Percentiles rank a stretch among this genome's conserved stretches.
These are phyloP conservation scores for Dichotomopilus funicola DNA, from an alignment of 2,329 filamentous ascomycete genomes.

Conservation along the genomic window DNA sequence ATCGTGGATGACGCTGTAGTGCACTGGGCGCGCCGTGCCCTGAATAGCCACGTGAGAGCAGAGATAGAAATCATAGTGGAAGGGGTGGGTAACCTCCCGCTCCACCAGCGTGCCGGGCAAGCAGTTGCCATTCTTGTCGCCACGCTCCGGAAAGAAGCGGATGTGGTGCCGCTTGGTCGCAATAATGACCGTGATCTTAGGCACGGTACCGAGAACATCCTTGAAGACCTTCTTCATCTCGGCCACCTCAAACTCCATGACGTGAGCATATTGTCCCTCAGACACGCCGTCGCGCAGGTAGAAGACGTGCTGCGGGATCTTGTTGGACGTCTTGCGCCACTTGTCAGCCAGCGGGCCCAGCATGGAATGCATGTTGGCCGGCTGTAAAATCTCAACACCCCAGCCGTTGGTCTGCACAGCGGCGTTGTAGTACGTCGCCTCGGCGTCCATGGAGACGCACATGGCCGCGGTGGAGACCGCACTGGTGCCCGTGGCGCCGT, in stretches of 20 bases:
- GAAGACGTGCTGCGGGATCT: slow-evolving; percentile 67
- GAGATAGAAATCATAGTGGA: slow-evolving; percentile 79
- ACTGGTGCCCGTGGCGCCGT: slow-evolving; percentile 61
- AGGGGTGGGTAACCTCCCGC: slow-evolving; percentile 80
- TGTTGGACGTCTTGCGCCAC: slow-evolving; percentile 55
- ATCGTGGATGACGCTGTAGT: slow-evolving; percentile 85
- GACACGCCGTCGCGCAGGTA: slow-evolving; percentile 92
- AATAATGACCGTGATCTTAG: slow-evolving; percentile 78
- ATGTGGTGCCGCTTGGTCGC: slow-evolving; percentile 93
- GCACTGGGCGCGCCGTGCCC: slow-evolving; percentile 84
- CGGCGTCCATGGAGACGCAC: slow-evolving; percentile 69
- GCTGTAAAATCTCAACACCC: slow-evolving; percentile 70
- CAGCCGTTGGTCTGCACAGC: slow-evolving; percentile 76
- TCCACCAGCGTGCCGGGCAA: slow-evolving; percentile 85
- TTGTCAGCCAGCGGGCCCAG: slow-evolving; percentile 56
- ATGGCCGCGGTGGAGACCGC: slow-evolving; percentile 79
- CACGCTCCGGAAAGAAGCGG: slow-evolving; percentile 72
- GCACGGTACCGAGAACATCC: slow-evolving; percentile 30
- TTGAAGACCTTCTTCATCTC: slow-evolving; percentile 59
- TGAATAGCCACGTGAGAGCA: slow-evolving; percentile 70
- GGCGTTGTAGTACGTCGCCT: slow-evolving; percentile 70
- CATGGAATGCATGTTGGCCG: slow-evolving; percentile 58
- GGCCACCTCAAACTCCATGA: slow-evolving; percentile 70
- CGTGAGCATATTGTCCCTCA: slow-evolving; percentile 75
- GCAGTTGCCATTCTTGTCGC: slow-evolving; percentile 73